Percentiles rank a stretch among this genome's conserved stretches.
Conservation (phyloP, 352 stramenopile genomes). For the Plasmopara halstedii region DNA sequence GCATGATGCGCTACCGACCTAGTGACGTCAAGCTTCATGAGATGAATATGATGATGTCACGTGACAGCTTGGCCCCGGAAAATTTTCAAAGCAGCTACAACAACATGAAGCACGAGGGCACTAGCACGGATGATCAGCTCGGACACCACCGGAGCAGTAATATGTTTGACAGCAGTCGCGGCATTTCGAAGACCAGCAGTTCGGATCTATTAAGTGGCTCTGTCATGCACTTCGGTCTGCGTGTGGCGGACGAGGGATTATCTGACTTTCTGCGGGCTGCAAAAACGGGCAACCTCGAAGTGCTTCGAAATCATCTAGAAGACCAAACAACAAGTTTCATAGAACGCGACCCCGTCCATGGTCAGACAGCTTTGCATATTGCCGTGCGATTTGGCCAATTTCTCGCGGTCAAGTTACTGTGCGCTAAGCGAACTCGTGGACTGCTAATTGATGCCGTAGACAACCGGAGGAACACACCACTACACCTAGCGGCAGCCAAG, state of each 20-base stretch:
- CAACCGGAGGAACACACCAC: slow-evolving; percentile 62
- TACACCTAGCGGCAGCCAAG: slow-evolving; percentile 74
- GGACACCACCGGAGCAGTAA: slow-evolving; percentile 21
- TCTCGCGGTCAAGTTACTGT: slow-evolving; percentile 61
- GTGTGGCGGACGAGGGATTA: slow-evolving; percentile 48
- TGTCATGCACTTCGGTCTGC: slow-evolving; percentile 38
- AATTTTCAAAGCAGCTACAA: slow-evolving; percentile 19
- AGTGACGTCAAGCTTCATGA: slow-evolving; percentile 52
- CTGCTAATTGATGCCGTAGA: slow-evolving; percentile 66
- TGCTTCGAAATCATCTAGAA: slow-evolving; percentile 46
- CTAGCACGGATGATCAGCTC: no score
- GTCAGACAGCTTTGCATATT: slow-evolving; percentile 72
- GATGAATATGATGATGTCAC: slow-evolving; percentile 33
- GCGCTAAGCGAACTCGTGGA: slow-evolving; percentile 46
- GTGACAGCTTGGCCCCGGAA: slow-evolving; percentile 48
- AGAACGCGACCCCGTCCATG: slow-evolving; percentile 59
- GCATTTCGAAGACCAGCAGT: slow-evolving; percentile 16
- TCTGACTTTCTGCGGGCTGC: slow-evolving; percentile 54
- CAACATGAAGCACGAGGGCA: slow-evolving; percentile 13
- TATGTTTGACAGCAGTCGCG: slow-evolving; percentile 12
- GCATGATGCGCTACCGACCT: slow-evolving; percentile 65
- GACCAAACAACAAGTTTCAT: slow-evolving; percentile 54
- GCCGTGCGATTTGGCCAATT: slow-evolving; percentile 74
- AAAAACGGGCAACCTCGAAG: slow-evolving; percentile 54
- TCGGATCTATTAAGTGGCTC: slow-evolving; percentile 31